phyloP scores from a whole-genome alignment of 768 basidiomycete genomes.

The Pluteus cervinus region DNA sequence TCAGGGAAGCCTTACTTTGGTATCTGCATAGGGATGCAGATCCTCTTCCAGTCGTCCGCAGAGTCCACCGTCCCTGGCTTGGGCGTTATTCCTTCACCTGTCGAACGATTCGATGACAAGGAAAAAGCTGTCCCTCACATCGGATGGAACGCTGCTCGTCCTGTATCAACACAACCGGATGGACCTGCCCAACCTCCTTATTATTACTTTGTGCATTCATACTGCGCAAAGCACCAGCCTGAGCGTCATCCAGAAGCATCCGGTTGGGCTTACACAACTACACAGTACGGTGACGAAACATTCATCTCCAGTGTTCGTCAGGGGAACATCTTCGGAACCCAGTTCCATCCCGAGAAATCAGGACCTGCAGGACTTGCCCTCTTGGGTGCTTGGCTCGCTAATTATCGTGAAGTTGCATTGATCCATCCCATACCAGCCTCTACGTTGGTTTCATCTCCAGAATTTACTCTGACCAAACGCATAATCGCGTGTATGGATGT shows the following conservation, averaged over 20 bases:
- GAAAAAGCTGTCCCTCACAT: conserved; percentile 96
- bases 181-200: conserved; percentile 47
- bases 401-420: no score
- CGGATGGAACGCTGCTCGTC: conserved; percentile 86
- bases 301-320: conserved; percentile 83
- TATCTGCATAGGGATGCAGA: conserved; percentile 98
- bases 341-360: conserved; percentile 99
- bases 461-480: conserved; percentile 72
- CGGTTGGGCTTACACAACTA: conserved; percentile 78
- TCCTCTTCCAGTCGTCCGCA: conserved; percentile 82
- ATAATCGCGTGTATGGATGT: conserved; percentile 98
- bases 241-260: conserved; percentile 47
- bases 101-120: conserved; percentile 61
- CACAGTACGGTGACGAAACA: conserved; percentile 90
- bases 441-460: conserved; percentile 21
- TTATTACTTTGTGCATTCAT: conserved; percentile 99
- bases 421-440: conserved; percentile 43
- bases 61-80: conserved; percentile 80
- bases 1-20: conserved; percentile 94
- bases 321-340: conserved; percentile 84
- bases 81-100: conserved; percentile 76
- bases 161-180: conserved; percentile 41
- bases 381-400: conserved; percentile 74
- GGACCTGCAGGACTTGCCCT: conserved; percentile 81
- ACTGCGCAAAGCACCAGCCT: conserved; percentile 71